Base-by-base conservation (phyloP, 2,329 filamentous ascomycete species). In the Sphaerulina vaccinii region DNA sequence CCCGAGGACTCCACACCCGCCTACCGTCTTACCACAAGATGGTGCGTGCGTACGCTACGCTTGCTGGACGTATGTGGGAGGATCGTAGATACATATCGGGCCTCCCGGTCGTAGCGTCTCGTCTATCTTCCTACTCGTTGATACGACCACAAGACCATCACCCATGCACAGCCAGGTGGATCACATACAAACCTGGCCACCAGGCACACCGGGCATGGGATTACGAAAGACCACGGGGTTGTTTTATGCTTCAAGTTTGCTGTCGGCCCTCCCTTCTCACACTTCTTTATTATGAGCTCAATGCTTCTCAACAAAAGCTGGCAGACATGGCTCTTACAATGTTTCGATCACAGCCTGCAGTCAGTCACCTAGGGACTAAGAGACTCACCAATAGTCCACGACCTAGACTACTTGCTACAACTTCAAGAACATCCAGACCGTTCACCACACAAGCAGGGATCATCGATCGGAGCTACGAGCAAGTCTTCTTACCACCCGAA, bases 371-470 rank as follows among this genome's bases (percentile, higher is more conserved):
- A 13, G 22, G 19, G 37, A 11, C 16, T 6, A 39, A 16, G 16
- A 21, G 37, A 16, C 37, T 39, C 37, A 3, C n/a, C 37, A 19
- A 13, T 4, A 29, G 11, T 11, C 32, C 32, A 9, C 21, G 22
- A 21, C 23, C 36, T 9, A 33, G 32, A 15, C 16, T 18, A n/a
- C 29, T 15, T 29, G 8, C 22, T 9, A 36, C 9, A 6, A 8
- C 48, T 7, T 11, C 38, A 3, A 44, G 32, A 15, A 36, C 32
- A 32, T 16, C 37, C 16, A 29, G 47, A 50, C 39, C 33, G 15
- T 47, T 54, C 37, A 38, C 42, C 24, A 38, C 21, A 13, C 47
- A 54, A 37, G 38, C 52, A 46, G 48, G 41, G 33, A 39, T 45
- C 19, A 41, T 49, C 22, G 37, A 37, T 45, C 48, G 47, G 27